Evolutionary conservation across 2,329 filamentous ascomycete genomes (phyloP).

Genomic region (Rhynchosporium agropyri): DNA sequence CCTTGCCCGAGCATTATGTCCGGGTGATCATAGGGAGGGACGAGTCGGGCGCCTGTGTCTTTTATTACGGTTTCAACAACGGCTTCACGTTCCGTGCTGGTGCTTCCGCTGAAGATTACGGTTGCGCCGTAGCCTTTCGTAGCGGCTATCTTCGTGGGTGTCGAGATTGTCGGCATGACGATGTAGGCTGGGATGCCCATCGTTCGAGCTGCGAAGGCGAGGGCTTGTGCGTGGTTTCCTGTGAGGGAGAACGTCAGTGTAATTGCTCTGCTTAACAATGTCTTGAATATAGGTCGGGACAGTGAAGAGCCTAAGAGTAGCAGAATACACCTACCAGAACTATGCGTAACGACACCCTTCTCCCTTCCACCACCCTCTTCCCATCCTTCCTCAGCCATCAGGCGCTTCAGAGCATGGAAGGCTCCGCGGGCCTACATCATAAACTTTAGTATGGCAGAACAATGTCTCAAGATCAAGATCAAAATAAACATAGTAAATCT

Average conservation of each 20-base stretch:
- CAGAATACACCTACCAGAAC: constrained; percentile 63
- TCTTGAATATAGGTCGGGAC: background rate
- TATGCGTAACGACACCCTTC: constrained; percentile 85
- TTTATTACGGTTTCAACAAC: constrained; percentile 69
- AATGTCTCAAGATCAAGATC: no score
- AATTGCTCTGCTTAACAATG: background rate
- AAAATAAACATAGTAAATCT: no score
- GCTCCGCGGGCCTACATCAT: constrained; percentile 67
- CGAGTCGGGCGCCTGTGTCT: constrained; percentile 73
- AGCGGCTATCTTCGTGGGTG: constrained; percentile 83
- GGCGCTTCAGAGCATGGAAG: constrained; percentile 77
- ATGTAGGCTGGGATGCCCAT: constrained; percentile 79
- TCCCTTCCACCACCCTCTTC: constrained; percentile 59
- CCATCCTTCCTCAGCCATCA: constrained; percentile 65
- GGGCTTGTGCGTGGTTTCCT: constrained; percentile 95
- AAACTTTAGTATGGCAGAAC: no score
- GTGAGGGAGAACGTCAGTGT: background rate
- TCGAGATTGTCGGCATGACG: constrained; percentile 87
- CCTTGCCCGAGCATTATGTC: constrained; percentile 92
- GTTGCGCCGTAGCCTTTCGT: constrained; percentile 77
- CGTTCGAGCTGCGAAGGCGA: constrained; percentile 79
- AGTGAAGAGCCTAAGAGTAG: background rate
- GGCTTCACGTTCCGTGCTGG: constrained; percentile 78
- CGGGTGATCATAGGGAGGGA: constrained; percentile 91
- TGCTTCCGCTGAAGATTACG: constrained; percentile 81